Evolutionary conservation across 495 filamentous ascomycete species (phyloP), one percentile per base, ranked within the genome.

Genomic region (Penicillium malachiteum): DNA sequence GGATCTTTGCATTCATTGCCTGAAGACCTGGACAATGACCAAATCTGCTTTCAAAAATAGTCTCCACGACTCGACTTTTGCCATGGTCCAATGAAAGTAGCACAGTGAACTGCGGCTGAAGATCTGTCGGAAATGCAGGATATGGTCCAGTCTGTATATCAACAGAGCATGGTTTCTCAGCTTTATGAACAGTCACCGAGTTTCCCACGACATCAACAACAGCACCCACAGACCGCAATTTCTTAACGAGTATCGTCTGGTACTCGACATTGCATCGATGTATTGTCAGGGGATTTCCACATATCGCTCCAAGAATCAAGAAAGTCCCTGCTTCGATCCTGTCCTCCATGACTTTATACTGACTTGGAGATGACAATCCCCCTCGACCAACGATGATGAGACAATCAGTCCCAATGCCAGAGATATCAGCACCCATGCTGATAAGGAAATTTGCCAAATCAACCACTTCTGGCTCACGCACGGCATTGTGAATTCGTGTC

Each of bases 251-350:
- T 13, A 18, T 13, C 14, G 13, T 37, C 26, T 49, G 47, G 18
- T 34, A 37, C 47, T 49, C 47, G 11, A 30, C 47, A 14, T 18
- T 49, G 33, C 47, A 49, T 5, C 14, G 30, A 18, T 37, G 47
- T n/a, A 37, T 18, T 35, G 47, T 37, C 30, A 49, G 11, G 16
- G 47, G 21, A 34, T 32, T 37, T 18, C 32, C 32, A 12, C 30
- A 16, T 30, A 37, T 43, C 13, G 13, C 31, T 14, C 30, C 47
- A 13, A 17, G 31, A 49, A 37, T 37, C 31, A 49, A n/a, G 34
- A 49, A 38, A 13, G 33, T 49, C n/a, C 47, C 47, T 35, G 47
- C 47, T 31, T 49, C 47, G 47, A 49, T 49, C 16, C 33, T 33
- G 12, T 49, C 47, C 35, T 37, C 16, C 21, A 49, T 18, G 31